Evolutionary conservation across 1,139 yeast species (phyloP), one percentile per base, ranked within the genome.

Genomic region (Candida mesenterica): DNA sequence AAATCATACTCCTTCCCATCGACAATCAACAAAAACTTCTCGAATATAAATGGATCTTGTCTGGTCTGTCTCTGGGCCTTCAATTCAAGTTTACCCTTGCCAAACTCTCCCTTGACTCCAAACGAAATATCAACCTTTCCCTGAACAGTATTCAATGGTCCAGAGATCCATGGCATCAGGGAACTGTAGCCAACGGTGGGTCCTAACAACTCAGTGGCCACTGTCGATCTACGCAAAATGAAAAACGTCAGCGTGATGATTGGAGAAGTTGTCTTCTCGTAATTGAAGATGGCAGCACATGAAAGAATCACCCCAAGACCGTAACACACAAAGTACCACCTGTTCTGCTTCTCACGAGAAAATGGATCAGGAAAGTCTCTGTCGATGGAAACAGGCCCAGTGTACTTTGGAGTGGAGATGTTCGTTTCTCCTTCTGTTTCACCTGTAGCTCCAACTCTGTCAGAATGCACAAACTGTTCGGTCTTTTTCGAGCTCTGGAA

Each of bases 231-330:
- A 53, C 97, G 77, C 48, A 92, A 65, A 42, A 87, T 84, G 59
- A 88, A 89, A 56, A 92, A 65, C 3, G 95, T 83, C n/a, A 96
- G 89, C 29, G 84, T 76, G 45, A 89, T 83, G 39, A 90, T 77
- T 2, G 97, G 96, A 6, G 95, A 85, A 37, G 84, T 78, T 16
- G 89, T 80, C 58, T 88, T 90, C 56, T 92, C 97, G 62, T 90
- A 90, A 66, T 92, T 89, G 73, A 90, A 82, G 49, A 89, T 85
- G 26, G 85, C 72, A 15, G 75, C 72, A 47, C 90, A 73, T 5
- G 92, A 69, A 5, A 77, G 64, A 7, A 79, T 74, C 65, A 88
- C 82, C 15, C 84, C 76, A 13, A 76, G 58, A 22, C 79, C 76
- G 56, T 88, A 89, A 1, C 70, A 68, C 5, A 70, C 60, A 50